Percentiles rank a stretch among this genome's conserved stretches.
Evolutionary conservation across 2,329 filamentous ascomycete species (phyloP).

Genomic region (Lasiodiplodia sp.): DNA sequence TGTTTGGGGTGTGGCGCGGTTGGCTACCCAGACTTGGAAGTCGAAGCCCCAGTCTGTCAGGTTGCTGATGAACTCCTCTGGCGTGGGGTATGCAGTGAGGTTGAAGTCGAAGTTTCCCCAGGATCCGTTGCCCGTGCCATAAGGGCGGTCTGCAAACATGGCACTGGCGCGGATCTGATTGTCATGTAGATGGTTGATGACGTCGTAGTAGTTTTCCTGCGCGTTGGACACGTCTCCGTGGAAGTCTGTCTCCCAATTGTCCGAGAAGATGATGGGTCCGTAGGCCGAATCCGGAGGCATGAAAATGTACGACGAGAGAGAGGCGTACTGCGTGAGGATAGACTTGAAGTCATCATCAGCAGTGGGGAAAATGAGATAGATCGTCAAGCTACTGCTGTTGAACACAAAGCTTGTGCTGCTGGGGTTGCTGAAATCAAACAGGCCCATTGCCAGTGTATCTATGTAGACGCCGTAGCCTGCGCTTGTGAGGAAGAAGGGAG

Average conservation of each 20-base stretch:
- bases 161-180: conserved; percentile 44
- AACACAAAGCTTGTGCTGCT: conserved; percentile 41
- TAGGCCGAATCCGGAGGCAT: conserved; percentile 44
- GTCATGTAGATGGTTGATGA: conserved; percentile 42
- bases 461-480: conserved; percentile 45
- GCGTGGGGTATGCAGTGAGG: conserved; percentile 42
- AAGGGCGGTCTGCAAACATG: conserved; percentile 45
- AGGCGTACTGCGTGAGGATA: conserved; percentile 39
- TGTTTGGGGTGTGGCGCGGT: conserved; percentile 44
- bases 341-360: conserved; percentile 34
- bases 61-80: conserved; percentile 42
- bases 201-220: conserved; percentile 45
- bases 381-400: conserved; percentile 39
- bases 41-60: conserved; percentile 43
- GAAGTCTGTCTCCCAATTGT: conserved; percentile 46
- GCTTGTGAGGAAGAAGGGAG: conserved; percentile 45
- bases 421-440: conserved; percentile 39
- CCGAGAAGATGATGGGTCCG: conserved; percentile 47
- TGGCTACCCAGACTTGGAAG: conserved; percentile 49
- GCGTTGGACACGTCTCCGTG: conserved; percentile 43
- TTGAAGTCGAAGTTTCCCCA: conserved; percentile 50
- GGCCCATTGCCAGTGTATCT: conserved; percentile 43
- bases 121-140: conserved; percentile 42
- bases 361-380: conserved; percentile 42
- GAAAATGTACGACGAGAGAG: conserved; percentile 38